phyloP scores from a whole-genome alignment of 768 basidiomycete genomes.

The Kwoniella botswanensis region DNA sequence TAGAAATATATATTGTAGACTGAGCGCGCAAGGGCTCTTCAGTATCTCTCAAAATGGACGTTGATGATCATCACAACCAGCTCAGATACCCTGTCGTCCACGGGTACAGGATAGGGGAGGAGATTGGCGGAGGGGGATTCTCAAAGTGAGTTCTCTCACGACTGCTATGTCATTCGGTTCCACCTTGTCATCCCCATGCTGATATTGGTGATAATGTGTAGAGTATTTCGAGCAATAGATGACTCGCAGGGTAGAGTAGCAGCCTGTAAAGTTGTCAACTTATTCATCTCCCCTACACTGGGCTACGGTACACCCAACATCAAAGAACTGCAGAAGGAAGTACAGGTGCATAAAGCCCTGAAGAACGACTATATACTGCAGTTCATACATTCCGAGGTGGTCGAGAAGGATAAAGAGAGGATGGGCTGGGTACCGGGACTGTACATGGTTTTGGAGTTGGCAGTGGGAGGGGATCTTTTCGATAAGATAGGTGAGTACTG shows the following conservation, averaged over 20 bases:
- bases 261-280: constrained; percentile 80
- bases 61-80: constrained; percentile 15
- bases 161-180: not conserved
- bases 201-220: constrained; percentile 47
- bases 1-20: too few species aligned
- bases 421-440: constrained; percentile 72
- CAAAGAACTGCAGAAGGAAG: constrained; percentile 87
- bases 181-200: too few species aligned
- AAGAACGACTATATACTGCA: constrained; percentile 81
- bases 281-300: constrained; percentile 57
- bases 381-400: constrained; percentile 76
- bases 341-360: constrained; percentile 80
- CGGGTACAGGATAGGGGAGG: constrained; percentile 72
- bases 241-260: constrained; percentile 65
- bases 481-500: constrained; percentile 87
- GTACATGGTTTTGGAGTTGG: constrained; percentile 91
- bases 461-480: constrained; percentile 92
- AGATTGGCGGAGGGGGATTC: constrained; percentile 87
- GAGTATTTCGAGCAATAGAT: constrained; percentile 84
- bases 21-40: not conserved
- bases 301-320: constrained; percentile 64
- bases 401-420: constrained; percentile 63
- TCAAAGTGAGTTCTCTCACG: constrained; percentile 67
- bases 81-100: constrained; percentile 40
- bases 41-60: constrained; percentile 16